Percentiles rank a stretch among this genome's conserved stretches.
Evolutionary conservation across 176 grass and related monocot genomes (phyloP).

Genomic region (Carex littledalei): DNA sequence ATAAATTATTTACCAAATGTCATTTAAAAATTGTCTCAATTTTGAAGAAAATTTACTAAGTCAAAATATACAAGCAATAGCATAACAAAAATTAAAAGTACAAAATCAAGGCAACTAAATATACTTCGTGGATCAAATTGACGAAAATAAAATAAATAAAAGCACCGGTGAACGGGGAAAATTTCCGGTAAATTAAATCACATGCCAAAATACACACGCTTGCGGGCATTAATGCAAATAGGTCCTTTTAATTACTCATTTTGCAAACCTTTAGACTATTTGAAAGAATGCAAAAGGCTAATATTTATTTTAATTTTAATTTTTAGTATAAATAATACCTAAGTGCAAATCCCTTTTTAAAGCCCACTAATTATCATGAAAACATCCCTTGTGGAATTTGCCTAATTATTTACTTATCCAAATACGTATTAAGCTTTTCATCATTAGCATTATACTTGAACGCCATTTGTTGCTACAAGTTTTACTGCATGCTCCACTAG

Average conservation of each 20-base stretch:
- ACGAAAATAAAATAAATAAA: neutral
- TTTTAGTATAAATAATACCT: neutral
- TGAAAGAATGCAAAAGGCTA: neutral
- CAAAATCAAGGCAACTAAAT: neutral
- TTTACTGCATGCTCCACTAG: neutral
- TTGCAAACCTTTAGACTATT: too few relatives aligned
- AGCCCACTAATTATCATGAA: neutral
- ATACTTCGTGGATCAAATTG: neutral
- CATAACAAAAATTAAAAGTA: neutral
- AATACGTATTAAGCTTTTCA: neutral
- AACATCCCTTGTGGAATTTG: neutral
- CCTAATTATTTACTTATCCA: neutral
- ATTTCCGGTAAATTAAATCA: neutral
- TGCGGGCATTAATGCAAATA: neutral
- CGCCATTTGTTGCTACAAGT: neutral
- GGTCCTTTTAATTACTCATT: neutral
- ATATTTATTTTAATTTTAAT: neutral
- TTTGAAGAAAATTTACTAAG: neutral
- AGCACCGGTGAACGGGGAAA: neutral
- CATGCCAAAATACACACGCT: neutral
- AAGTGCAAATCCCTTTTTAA: constrained; percentile 1
- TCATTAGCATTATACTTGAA: constrained; percentile 4
- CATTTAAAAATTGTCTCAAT: neutral
- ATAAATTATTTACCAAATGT: neutral
- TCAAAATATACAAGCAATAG: neutral